phyloP scores from a whole-genome alignment of 192 early-diverging fungal species.

The Funneliformis geosporum region DNA sequence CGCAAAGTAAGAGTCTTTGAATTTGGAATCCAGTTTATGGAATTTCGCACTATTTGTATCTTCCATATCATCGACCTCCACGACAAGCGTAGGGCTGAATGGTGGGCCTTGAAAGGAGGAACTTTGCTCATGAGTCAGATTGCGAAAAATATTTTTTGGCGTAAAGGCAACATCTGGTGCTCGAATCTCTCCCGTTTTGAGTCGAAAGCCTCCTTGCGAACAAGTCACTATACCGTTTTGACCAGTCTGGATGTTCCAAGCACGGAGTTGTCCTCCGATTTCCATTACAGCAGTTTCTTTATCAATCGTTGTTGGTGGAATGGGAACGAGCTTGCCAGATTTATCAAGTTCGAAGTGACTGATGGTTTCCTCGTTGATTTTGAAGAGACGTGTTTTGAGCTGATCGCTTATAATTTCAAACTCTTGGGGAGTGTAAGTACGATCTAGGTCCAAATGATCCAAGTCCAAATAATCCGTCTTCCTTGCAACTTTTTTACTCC shows the following conservation, averaged over 20 bases:
- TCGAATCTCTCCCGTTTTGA: too few relatives aligned
- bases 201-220: too few relatives aligned
- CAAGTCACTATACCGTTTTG: neutral
- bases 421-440: too few relatives aligned
- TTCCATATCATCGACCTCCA: conserved; percentile 16
- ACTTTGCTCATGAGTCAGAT: neutral
- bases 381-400: neutral
- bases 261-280: conserved; percentile 29
- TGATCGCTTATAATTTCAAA: too few relatives aligned
- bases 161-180: neutral
- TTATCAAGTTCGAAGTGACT: conserved; percentile 29
- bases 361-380: conserved; percentile 26
- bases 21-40: neutral
- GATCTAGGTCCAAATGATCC: too few relatives aligned
- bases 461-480: too few relatives aligned
- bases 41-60: neutral
- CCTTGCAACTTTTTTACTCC: too few relatives aligned
- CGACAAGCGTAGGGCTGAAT: conserved; percentile 20
- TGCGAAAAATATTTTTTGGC: conserved; percentile 4
- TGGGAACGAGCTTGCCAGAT: conserved; percentile 23
- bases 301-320: conserved; percentile 18
- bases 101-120: conserved; percentile 18
- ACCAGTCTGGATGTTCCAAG: conserved; percentile 1
- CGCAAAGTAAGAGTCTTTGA: conserved; percentile 13
- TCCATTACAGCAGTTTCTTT: conserved; percentile 22